phyloP scores from a whole-genome alignment of 2,329 filamentous ascomycete genomes.

The Byssothecium circinans region DNA sequence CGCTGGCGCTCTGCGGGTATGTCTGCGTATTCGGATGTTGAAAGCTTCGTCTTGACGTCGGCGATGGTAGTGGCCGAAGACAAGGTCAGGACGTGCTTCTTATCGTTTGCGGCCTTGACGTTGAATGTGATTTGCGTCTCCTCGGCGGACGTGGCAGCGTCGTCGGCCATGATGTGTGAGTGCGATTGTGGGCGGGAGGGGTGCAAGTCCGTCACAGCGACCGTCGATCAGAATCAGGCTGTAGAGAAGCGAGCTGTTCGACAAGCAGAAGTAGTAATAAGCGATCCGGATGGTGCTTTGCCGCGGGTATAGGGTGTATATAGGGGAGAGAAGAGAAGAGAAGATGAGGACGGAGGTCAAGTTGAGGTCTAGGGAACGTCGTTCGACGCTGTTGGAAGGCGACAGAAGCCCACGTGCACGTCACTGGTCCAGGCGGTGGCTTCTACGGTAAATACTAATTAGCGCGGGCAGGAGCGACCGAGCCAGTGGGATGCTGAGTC shows the following conservation, averaged over 20 bases:
- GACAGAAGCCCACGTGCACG: constrained; percentile 22
- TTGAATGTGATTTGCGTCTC: constrained; percentile 90
- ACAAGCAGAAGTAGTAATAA: neutral
- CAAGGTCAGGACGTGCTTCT: constrained; percentile 81
- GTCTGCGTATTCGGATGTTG: constrained; percentile 78
- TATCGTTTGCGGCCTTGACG: constrained; percentile 94
- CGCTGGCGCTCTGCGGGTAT: constrained; percentile 86
- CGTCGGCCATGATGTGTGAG: constrained; percentile 63
- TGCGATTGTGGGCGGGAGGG: neutral
- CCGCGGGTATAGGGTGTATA: constrained; percentile 2
- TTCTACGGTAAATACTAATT: neutral
- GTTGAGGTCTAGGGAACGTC: neutral
- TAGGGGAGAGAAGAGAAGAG: neutral
- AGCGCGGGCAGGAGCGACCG: neutral
- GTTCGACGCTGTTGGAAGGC: constrained; percentile 30
- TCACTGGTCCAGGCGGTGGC: neutral
- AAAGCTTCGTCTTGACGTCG: constrained; percentile 88
- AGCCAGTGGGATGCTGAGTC: neutral
- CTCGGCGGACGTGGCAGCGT: constrained; percentile 54
- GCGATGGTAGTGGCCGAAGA: constrained; percentile 73
- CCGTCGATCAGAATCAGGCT: constrained; percentile 3
- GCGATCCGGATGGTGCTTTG: constrained; percentile 2
- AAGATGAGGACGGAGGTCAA: neutral
- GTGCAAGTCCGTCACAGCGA: constrained; percentile 10
- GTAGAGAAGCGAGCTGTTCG: neutral